phyloP scores from a whole-genome alignment of 345 rosid genomes.

The Arabis alpina region DNA sequence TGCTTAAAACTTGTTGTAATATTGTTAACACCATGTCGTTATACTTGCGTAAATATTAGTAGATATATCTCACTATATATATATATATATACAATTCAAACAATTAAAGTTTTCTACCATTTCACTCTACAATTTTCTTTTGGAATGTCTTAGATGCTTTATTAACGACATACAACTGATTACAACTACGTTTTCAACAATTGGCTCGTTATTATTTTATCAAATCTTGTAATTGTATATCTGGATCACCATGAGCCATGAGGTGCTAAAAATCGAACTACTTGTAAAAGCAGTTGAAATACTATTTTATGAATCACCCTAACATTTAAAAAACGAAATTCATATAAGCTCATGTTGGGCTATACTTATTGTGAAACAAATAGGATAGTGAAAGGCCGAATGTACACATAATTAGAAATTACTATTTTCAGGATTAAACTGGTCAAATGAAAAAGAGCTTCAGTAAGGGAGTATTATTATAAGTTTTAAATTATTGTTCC shows the following conservation, averaged over 20 bases:
- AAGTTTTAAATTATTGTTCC: constrained; percentile 26
- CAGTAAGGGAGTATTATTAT: not conserved
- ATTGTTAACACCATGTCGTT: constrained; percentile 38
- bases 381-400: not conserved
- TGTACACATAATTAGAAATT: constrained; percentile 22
- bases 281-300: not conserved
- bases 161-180: constrained; percentile 1
- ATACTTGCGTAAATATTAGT: not conserved
- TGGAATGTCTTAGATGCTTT: not conserved
- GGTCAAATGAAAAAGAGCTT: constrained; percentile 31
- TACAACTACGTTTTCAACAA: constrained; percentile 2
- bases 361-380: constrained; percentile 18
- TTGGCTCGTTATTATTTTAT: not conserved
- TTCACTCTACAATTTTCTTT: not conserved
- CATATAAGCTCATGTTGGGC: constrained; percentile 20
- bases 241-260: not conserved
- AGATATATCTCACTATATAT: not conserved
- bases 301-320: not conserved
- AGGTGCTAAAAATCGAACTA: constrained; percentile 7
- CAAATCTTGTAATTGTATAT: not conserved
- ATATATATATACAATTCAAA: not conserved
- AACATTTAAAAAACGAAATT: not conserved
- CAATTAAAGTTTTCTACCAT: not conserved
- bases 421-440: constrained; percentile 21
- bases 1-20: constrained; percentile 16